Conservation (phyloP, 2,329 filamentous ascomycete species). For the Diplodia intermedia region DNA sequence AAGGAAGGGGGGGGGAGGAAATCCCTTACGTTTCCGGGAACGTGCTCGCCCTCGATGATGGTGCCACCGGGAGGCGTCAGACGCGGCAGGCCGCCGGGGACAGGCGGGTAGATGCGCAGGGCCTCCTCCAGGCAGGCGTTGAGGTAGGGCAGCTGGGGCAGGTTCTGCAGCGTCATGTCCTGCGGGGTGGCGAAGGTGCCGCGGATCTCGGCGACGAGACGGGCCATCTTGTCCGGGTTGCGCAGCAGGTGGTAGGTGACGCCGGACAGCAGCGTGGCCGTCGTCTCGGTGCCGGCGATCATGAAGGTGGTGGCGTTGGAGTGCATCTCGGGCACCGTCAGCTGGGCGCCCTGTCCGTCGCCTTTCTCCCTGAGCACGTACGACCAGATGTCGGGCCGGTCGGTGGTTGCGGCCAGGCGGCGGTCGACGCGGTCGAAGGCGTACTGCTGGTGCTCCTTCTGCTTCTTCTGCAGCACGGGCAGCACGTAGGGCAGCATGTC, state of each 20-base stretch:
- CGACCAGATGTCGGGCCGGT: conserved; percentile 27
- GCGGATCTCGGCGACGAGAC: conserved; percentile 23
- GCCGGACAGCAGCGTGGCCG: conserved; percentile 49
- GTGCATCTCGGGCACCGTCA: conserved; percentile 35
- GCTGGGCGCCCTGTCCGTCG: background rate
- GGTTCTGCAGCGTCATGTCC: conserved; percentile 26
- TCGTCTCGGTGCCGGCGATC: conserved; percentile 52
- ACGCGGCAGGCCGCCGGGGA: conserved; percentile 47
- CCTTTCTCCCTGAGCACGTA: conserved; percentile 26
- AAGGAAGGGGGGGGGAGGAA: background rate
- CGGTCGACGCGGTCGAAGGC: conserved; percentile 24
- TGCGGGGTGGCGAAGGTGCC: conserved; percentile 2
- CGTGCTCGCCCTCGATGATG: conserved; percentile 37
- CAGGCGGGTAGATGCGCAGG: conserved; percentile 54
- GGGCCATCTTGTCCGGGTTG: conserved; percentile 20
- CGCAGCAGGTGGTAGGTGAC: conserved; percentile 43
- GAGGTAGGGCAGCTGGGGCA: conserved; percentile 19
- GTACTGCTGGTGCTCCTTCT: conserved; percentile 20
- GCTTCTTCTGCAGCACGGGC: conserved; percentile 12
- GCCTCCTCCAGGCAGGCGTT: conserved; percentile 49
- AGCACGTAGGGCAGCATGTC: conserved; percentile 18
- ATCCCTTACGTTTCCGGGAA: conserved; percentile 37
- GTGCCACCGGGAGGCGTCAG: conserved; percentile 40
- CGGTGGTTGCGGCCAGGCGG: conserved; percentile 1
- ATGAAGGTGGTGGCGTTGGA: conserved; percentile 37